A percentile compares a stretch with the other conserved stretches of the same genome.
These are phyloP conservation scores for sweet orange (Citrus sinensis) DNA, from an alignment of 345 rosid genomes.

Conservation along the genomic window DNA sequence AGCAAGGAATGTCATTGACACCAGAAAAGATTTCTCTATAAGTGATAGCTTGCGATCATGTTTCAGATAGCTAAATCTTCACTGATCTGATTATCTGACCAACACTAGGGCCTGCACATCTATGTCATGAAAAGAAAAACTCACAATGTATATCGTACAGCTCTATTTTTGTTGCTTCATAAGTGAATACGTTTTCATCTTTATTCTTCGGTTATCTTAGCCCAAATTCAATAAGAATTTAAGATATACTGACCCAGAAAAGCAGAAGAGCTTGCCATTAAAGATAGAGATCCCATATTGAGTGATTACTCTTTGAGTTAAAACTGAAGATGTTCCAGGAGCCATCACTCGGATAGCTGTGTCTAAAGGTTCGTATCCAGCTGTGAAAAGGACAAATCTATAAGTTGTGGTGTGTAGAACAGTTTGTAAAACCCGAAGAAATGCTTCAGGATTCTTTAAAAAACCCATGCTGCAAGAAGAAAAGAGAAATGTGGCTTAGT, in stretches of 20 bases:
- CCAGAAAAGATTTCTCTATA: not conserved
- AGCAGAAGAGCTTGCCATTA: conserved; percentile 45
- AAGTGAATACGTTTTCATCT: not conserved
- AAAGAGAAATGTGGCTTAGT: conserved; percentile 8
- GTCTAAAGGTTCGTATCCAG: conserved; percentile 52
- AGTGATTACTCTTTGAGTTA: conserved; percentile 14
- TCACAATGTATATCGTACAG: not conserved
- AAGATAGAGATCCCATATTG: conserved; percentile 42
- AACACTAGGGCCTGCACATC: not conserved
- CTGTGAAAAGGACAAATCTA: conserved; percentile 59
- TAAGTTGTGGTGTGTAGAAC: conserved; percentile 36
- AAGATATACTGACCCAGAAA: conserved; percentile 46
- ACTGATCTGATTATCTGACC: not conserved
- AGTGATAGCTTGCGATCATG: not conserved
- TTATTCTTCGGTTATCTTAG: not conserved
- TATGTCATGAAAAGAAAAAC: not conserved
- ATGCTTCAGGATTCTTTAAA: conserved; percentile 46
- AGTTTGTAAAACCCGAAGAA: conserved; percentile 43
- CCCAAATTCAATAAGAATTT: not conserved
- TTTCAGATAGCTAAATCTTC: not conserved
- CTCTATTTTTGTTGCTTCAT: not conserved
- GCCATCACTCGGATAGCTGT: conserved; percentile 35
- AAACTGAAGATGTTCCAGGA: conserved; percentile 20
- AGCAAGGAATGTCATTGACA: not conserved
- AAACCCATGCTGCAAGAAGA: conserved; percentile 55